These are phyloP conservation scores for Penicillium sp. DNA, from an alignment of 2,329 filamentous ascomycete genomes.

Conservation along the genomic window DNA sequence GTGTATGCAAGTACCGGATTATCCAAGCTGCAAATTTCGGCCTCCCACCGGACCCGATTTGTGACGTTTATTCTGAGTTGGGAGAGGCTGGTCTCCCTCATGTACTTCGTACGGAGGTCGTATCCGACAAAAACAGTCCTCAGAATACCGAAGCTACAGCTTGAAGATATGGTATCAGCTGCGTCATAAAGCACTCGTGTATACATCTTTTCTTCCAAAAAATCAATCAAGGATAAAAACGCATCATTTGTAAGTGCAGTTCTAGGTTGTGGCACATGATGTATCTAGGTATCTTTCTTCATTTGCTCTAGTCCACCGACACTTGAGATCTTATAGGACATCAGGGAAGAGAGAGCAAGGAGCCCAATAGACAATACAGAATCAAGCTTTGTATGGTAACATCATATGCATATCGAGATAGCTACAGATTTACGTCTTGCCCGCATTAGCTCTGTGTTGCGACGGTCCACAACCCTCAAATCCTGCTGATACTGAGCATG, in stretches of 20 bases:
- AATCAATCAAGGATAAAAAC: neutral
- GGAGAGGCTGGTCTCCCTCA: neutral
- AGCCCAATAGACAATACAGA: neutral
- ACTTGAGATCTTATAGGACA: neutral
- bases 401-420: neutral
- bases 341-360: neutral
- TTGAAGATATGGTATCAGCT: neutral
- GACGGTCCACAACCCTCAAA: neutral
- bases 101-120: no score
- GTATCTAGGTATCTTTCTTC: neutral
- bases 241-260: no score
- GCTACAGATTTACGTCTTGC: neutral
- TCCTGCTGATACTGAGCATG: neutral
- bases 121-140: neutral
- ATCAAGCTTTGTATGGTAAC: neutral
- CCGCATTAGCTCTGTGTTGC: neutral
- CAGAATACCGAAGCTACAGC: neutral
- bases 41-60: neutral
- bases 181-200: neutral
- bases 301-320: neutral
- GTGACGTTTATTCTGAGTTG: neutral
- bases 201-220: neutral
- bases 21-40: neutral
- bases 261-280: neutral
- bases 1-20: slow-evolving; percentile 3